phyloP scores from a whole-genome alignment of 1,284 basidiomycete species.

The Somion occarium region DNA sequence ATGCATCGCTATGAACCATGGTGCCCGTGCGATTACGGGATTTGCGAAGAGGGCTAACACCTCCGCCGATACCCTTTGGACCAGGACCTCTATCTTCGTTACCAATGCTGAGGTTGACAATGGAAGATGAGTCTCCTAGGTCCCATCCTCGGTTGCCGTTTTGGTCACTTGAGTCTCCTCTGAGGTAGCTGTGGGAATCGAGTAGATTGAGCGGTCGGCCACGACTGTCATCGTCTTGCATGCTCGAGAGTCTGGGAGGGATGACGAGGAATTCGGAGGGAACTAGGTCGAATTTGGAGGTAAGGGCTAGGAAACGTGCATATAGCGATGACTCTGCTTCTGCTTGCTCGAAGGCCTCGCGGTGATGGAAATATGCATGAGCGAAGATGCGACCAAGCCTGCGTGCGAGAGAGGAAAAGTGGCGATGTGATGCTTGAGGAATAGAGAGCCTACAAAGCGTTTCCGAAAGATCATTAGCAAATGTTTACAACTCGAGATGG shows the following conservation, averaged over 20 bases:
- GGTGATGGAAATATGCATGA: constrained; percentile 93
- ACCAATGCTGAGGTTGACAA: constrained; percentile 5
- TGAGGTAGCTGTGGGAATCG: constrained; percentile 24
- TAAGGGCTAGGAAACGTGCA: constrained; percentile 84
- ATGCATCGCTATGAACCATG: constrained; percentile 66
- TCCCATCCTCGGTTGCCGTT: constrained; percentile 12
- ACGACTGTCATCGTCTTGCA: constrained; percentile 29
- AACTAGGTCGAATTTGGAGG: constrained; percentile 79
- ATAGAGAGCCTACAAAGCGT: constrained; percentile 69
- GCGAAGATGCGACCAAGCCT: constrained; percentile 93
- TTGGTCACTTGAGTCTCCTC: not conserved
- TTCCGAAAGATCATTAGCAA: not conserved
- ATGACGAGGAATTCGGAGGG: constrained; percentile 81
- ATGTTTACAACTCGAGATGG: not conserved
- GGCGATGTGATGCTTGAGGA: constrained; percentile 74
- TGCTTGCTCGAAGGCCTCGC: constrained; percentile 85
- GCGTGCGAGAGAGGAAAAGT: constrained; percentile 84
- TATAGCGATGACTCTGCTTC: constrained; percentile 91
- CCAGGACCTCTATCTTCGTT: constrained; percentile 14
- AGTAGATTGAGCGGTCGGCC: constrained; percentile 46
- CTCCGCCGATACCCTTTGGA: constrained; percentile 22
- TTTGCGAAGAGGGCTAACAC: constrained; percentile 43
- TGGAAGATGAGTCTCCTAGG: constrained; percentile 6
- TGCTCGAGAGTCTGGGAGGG: constrained; percentile 35
- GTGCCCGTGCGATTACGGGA: constrained; percentile 69